Conservation (phyloP, 2,329 filamentous ascomycete genomes). For the Fusarium circinatum region DNA sequence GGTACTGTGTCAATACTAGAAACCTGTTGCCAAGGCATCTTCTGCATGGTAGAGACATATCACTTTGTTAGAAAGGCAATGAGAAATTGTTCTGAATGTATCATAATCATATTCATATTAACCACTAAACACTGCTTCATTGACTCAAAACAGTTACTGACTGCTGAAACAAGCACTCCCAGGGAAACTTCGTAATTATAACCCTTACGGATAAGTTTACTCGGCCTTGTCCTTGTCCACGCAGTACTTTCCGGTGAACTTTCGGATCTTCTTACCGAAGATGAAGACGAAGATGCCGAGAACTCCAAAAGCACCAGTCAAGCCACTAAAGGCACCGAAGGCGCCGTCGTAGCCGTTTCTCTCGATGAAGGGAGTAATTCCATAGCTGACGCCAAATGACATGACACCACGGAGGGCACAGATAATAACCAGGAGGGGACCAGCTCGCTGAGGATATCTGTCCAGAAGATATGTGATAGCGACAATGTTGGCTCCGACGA, state of each 20-base stretch:
- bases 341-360: conserved; percentile 15
- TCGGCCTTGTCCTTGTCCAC: conserved; percentile 15
- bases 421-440: conserved; percentile 35
- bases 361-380: conserved; percentile 32
- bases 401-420: conserved; percentile 37
- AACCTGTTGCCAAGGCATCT: too few species aligned
- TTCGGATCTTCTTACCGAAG: conserved; percentile 16
- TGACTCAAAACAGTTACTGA: too few species aligned
- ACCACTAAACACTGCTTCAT: not conserved
- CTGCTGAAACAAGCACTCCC: too few species aligned
- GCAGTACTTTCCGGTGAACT: conserved; percentile 1
- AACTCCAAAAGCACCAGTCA: conserved; percentile 17
- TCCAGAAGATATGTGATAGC: conserved; percentile 38
- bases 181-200: accelerated
- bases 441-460: conserved; percentile 36
- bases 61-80: not conserved
- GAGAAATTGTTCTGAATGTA: too few species aligned
- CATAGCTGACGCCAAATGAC: conserved; percentile 36
- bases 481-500: conserved; percentile 36
- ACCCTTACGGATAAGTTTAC: not conserved
- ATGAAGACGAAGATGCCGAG: conserved; percentile 14
- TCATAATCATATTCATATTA: not conserved
- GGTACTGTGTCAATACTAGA: too few species aligned
- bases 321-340: conserved; percentile 5
- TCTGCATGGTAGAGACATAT: not conserved